phyloP scores from a whole-genome alignment of 1,284 basidiomycete genomes.

The Cutaneotrichosporon sp. region DNA sequence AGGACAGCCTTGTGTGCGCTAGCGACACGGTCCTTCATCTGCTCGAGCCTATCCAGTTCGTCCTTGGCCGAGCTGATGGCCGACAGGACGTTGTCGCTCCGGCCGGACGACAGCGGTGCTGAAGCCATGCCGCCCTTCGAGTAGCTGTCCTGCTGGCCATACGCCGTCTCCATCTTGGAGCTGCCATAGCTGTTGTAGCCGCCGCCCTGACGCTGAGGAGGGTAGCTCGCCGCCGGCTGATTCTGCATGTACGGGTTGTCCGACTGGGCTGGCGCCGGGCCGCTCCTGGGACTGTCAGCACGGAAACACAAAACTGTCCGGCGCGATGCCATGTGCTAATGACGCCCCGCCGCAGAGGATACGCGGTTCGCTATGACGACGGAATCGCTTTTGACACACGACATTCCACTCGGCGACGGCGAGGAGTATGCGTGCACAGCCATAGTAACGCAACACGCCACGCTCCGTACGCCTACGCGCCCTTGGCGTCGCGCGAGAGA shows the following conservation, averaged over 20 bases:
- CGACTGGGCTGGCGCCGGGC: too few relatives aligned
- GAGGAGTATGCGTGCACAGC: too few relatives aligned
- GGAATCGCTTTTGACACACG: too few relatives aligned
- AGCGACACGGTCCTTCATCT: conserved; percentile 43
- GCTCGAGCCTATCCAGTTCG: conserved; percentile 39
- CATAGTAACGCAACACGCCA: too few relatives aligned
- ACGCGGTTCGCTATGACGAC: background rate
- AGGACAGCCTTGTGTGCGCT: conserved; percentile 27
- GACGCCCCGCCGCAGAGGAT: background rate
- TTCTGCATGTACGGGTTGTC: conserved; percentile 37
- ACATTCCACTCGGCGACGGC: background rate
- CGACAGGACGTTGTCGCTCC: conserved; percentile 42
- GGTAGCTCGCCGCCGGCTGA: conserved; percentile 16
- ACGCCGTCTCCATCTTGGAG: conserved; percentile 20
- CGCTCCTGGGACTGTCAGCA: too few relatives aligned
- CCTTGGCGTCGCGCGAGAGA: too few relatives aligned
- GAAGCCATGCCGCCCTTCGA: conserved; percentile 26
- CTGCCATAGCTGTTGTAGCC: conserved; percentile 24
- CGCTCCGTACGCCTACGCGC: too few relatives aligned
- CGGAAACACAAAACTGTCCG: background rate
- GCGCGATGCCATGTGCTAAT: too few relatives aligned
- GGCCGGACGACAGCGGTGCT: conserved; percentile 6
- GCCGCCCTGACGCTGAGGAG: conserved; percentile 5
- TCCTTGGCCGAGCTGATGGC: conserved; percentile 35
- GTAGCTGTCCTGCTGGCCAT: conserved; percentile 44